These are phyloP conservation scores for Strigomonas culicis DNA, from an alignment of 208 protist species.

Conservation along the genomic window DNA sequence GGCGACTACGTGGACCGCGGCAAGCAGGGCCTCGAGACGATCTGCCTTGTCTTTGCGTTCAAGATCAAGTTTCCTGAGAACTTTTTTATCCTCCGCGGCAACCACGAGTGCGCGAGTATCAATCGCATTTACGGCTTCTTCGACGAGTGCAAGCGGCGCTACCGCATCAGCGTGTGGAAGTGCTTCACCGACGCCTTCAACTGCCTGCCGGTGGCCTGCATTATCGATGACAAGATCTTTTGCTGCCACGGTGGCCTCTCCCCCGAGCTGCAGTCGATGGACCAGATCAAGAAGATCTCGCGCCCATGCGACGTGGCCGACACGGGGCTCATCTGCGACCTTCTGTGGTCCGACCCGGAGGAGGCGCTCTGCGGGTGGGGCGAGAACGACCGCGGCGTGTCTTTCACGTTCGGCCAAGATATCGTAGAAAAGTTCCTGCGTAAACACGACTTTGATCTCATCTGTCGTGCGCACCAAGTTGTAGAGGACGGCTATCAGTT, in stretches of 20 bases:
- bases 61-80: conserved; percentile 82
- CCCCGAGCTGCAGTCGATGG: conserved; percentile 48
- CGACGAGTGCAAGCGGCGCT: conserved; percentile 94
- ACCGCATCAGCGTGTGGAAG: conserved; percentile 90
- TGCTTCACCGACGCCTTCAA: conserved; percentile 88
- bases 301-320: conserved; percentile 46
- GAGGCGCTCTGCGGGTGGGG: conserved; percentile 56
- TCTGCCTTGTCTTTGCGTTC: conserved; percentile 72
- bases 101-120: conserved; percentile 84
- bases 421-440: conserved; percentile 85
- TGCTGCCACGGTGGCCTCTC: conserved; percentile 87
- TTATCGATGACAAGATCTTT: conserved; percentile 56
- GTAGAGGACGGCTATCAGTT: conserved; percentile 90
- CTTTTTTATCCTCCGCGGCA: conserved; percentile 88
- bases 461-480: conserved; percentile 96
- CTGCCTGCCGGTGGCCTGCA: conserved; percentile 76
- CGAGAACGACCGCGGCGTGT: conserved; percentile 53
- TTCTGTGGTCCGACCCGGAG: conserved; percentile 99
- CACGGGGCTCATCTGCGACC: conserved; percentile 95
- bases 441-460: conserved; percentile 97
- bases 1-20: conserved; percentile 98
- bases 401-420: conserved; percentile 77
- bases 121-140: conserved; percentile 98
- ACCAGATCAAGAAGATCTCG: conserved; percentile 44
- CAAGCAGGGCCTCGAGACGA: conserved; percentile 56